These are phyloP conservation scores for Coniochaeta sp. DNA, from an alignment of 2,329 filamentous ascomycete genomes.

Conservation along the genomic window DNA sequence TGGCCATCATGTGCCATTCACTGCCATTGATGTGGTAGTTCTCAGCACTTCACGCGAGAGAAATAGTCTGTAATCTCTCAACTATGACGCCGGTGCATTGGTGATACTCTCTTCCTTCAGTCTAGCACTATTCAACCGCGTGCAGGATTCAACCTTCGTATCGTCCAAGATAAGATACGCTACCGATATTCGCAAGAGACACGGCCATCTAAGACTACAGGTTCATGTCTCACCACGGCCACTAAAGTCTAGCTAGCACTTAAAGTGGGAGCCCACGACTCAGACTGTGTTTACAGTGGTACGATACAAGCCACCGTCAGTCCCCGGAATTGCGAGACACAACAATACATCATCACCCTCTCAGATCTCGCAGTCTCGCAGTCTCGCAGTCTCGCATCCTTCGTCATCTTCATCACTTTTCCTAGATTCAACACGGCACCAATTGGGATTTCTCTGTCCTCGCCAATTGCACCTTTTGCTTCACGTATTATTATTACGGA, in stretches of 20 bases:
- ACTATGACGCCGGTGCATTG: neutral
- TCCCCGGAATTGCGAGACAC: neutral
- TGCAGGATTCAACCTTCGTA: no score
- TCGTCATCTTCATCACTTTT: neutral
- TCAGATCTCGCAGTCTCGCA: neutral
- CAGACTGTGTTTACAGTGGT: neutral
- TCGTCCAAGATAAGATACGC: no score
- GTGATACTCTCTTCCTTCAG: neutral
- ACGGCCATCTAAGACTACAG: neutral
- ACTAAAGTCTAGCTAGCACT: neutral
- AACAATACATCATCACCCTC: neutral
- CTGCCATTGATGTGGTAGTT: no score
- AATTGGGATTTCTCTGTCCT: neutral
- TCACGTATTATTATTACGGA: neutral
- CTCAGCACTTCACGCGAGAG: no score
- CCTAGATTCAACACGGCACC: neutral
- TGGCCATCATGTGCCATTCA: slow-evolving; percentile 5
- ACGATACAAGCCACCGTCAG: neutral
- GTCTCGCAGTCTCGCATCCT: no score
- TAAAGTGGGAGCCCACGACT: neutral
- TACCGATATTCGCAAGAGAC: neutral
- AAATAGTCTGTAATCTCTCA: neutral
- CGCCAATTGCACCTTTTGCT: neutral
- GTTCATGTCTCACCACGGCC: neutral
- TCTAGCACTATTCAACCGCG: no score